Evolutionary conservation across 352 stramenopile genomes (phyloP).

Genomic region (Phytophthora tubulina): DNA sequence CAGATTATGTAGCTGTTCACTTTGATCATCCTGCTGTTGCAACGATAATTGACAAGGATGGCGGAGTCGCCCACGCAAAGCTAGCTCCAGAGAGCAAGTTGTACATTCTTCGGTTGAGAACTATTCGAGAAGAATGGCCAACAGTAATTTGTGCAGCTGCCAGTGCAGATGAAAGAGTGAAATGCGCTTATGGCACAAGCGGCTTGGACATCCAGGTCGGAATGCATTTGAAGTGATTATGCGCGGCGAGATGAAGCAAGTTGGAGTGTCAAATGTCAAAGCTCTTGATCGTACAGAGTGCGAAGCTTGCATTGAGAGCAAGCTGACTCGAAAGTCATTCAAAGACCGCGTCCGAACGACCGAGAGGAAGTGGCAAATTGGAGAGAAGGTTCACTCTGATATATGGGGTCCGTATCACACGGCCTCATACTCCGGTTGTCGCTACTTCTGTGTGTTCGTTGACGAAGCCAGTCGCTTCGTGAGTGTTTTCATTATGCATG

Average conservation of each 20-base stretch:
- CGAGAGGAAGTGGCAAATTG: neutral
- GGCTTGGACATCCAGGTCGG: neutral
- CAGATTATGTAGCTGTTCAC: neutral
- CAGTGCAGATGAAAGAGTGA: neutral
- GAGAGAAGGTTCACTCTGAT: neutral
- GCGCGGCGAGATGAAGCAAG: neutral
- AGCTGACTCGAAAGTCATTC: no score
- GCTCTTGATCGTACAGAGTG: neutral
- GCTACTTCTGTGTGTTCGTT: constrained; percentile 2
- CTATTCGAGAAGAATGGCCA: neutral
- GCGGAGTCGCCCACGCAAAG: neutral
- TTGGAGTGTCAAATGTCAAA: neutral
- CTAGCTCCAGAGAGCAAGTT: neutral
- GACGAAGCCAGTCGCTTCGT: no score
- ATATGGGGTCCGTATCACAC: neutral
- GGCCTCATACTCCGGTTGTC: neutral
- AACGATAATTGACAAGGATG: neutral
- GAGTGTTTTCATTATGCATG: no score
- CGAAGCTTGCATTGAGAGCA: no score
- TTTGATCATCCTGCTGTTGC: no score
- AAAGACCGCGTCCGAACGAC: no score
- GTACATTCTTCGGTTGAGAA: neutral
- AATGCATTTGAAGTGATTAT: neutral
- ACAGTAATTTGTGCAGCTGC: neutral
- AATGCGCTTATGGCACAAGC: neutral